These are phyloP conservation scores for Galerina marginata DNA, from an alignment of 768 basidiomycete species.

Conservation along the genomic window DNA sequence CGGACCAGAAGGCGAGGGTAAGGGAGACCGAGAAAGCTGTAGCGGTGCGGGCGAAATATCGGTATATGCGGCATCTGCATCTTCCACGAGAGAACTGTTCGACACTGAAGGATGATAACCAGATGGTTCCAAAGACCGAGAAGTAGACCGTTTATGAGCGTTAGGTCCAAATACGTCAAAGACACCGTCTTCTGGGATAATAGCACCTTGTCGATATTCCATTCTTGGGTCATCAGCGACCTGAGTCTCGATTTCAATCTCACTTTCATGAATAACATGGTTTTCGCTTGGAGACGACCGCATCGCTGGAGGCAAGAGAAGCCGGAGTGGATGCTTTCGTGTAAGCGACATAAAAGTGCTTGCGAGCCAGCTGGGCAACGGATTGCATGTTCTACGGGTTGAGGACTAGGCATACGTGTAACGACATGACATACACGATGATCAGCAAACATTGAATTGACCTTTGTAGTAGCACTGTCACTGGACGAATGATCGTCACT, in stretches of 20 bases:
- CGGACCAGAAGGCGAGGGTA: no score
- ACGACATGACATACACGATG: background rate
- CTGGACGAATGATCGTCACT: conserved; percentile 14
- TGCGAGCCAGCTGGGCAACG: conserved; percentile 62
- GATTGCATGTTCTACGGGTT: conserved; percentile 28
- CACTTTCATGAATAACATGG: no score
- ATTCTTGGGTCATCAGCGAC: background rate
- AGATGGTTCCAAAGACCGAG: background rate
- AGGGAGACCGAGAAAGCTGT: no score
- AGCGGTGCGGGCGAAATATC: background rate
- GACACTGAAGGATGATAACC: background rate
- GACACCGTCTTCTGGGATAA: conserved; percentile 2
- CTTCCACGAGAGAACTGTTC: background rate
- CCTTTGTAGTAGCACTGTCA: conserved; percentile 22
- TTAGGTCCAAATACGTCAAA: conserved; percentile 18
- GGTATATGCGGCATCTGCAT: conserved; percentile 7
- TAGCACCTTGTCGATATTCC: background rate
- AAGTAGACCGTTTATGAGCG: background rate
- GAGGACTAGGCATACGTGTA: conserved; percentile 12
- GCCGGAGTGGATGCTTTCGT: conserved; percentile 51
- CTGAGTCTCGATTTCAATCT: background rate
- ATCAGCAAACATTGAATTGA: conserved; percentile 12
- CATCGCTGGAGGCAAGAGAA: conserved; percentile 38
- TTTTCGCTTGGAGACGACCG: conserved; percentile 6
- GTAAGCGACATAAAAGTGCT: conserved; percentile 54